These are phyloP conservation scores for Plasmodiophora brassicae DNA, from an alignment of 208 protist genomes.

Conservation along the genomic window DNA sequence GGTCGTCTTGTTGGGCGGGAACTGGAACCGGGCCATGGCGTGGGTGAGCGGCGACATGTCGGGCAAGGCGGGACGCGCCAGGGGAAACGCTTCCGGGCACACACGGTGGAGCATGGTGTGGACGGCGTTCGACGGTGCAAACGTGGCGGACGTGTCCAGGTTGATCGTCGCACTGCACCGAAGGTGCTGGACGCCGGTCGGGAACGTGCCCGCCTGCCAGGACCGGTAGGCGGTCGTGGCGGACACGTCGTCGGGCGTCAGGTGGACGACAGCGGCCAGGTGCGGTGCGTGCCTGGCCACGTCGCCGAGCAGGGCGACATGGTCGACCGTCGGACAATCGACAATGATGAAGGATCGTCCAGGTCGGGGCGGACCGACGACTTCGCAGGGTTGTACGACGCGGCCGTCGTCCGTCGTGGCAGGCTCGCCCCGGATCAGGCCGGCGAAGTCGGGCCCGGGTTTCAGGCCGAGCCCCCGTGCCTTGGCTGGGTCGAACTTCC, in stretches of 20 bases:
- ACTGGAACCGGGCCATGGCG: neutral
- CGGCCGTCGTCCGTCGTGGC: neutral
- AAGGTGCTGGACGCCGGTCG: neutral
- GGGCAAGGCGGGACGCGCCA: neutral
- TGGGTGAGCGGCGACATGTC: neutral
- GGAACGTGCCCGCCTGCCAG: neutral
- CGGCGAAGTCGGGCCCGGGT: neutral
- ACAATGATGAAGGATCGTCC: neutral
- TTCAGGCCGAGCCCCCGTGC: neutral
- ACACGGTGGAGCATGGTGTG: neutral
- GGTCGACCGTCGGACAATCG: neutral
- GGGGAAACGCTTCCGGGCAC: neutral
- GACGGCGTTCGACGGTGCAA: neutral
- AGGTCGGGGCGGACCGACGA: neutral
- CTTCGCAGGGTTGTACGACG: neutral
- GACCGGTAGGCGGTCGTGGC: neutral
- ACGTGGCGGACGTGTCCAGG: neutral
- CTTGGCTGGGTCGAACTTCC: constrained; percentile 26
- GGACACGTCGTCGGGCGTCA: neutral
- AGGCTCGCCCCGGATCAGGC: neutral
- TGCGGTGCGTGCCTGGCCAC: neutral
- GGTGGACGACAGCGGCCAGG: neutral
- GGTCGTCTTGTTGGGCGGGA: neutral
- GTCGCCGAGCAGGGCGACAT: neutral
- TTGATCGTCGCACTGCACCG: neutral